These are phyloP conservation scores for Clitocybe nebularis DNA, from an alignment of 1,284 basidiomycete genomes.

Conservation along the genomic window DNA sequence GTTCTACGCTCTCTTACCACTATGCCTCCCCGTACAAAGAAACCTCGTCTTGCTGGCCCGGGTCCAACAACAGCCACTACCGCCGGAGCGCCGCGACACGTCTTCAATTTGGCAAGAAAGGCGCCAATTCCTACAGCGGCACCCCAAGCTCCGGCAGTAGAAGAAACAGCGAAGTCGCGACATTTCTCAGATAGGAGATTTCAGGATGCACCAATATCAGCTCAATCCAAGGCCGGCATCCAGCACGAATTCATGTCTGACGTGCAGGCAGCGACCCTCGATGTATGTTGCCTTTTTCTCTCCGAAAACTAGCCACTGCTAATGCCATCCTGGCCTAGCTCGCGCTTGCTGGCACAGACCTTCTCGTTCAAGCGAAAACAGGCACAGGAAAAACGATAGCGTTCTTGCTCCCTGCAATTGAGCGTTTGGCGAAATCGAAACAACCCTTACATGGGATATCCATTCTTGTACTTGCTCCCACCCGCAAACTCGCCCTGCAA, in stretches of 20 bases:
- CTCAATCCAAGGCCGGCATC: conserved; percentile 32
- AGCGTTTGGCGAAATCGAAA: conserved; percentile 38
- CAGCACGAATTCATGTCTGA: conserved; percentile 40
- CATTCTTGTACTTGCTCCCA: conserved; percentile 78
- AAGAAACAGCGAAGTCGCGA: conserved; percentile 6
- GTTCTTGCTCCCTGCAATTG: conserved; percentile 84
- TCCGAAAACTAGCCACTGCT: neutral
- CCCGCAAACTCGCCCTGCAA: conserved; percentile 86
- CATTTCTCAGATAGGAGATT: conserved; percentile 25
- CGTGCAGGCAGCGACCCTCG: conserved; percentile 36
- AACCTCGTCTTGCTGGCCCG: neutral
- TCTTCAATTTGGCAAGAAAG: too few relatives aligned
- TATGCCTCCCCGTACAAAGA: neutral
- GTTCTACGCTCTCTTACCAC: neutral
- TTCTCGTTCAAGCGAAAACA: conserved; percentile 46
- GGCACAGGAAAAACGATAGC: conserved; percentile 39
- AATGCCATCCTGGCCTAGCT: conserved; percentile 19
- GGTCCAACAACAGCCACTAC: neutral
- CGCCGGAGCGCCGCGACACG: neutral
- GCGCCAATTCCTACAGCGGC: neutral
- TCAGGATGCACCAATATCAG: conserved; percentile 26
- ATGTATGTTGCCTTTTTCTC: conserved; percentile 16
- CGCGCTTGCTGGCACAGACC: conserved; percentile 33
- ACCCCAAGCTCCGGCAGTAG: neutral
- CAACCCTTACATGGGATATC: conserved; percentile 24